Conservation (phyloP, 78 protist species). For the Dictyostelium intermedium region DNA sequence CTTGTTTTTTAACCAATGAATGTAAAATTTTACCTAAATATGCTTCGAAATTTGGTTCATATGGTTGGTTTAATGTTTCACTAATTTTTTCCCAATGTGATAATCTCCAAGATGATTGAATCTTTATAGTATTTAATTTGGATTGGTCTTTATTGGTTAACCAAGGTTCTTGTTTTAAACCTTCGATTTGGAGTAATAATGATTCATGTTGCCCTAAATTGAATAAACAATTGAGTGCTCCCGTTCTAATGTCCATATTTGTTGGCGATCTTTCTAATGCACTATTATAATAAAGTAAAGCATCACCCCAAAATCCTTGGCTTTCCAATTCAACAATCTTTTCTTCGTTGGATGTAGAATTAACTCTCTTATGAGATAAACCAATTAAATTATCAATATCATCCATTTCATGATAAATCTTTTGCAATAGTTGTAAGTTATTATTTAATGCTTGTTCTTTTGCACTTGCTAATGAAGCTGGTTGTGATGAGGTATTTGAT, state of each 20-base stretch:
- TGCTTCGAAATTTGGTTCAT: slow-evolving; percentile 54
- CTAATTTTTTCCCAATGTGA: slow-evolving; percentile 54
- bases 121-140: not conserved
- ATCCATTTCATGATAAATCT: slow-evolving; percentile 54
- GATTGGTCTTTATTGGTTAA: not conserved
- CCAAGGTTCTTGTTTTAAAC: slow-evolving; percentile 13
- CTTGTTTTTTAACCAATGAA: slow-evolving; percentile 10
- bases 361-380: not conserved
- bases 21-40: slow-evolving; percentile 19
- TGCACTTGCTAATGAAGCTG: not conserved
- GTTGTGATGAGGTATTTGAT: not conserved
- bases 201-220: slow-evolving; percentile 58
- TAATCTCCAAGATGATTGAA: slow-evolving; percentile 67
- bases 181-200: slow-evolving; percentile 17
- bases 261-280: slow-evolving; percentile 10
- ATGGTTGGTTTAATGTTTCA: not conserved
- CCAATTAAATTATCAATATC: slow-evolving; percentile 61
- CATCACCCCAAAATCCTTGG: slow-evolving; percentile 57
- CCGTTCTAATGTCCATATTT: not conserved
- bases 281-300: slow-evolving; percentile 32
- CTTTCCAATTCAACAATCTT: slow-evolving; percentile 44
- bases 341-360: not conserved
- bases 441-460: slow-evolving; percentile 18
- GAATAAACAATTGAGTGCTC: slow-evolving; percentile 29
- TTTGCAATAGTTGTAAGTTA: slow-evolving; percentile 7